Evolutionary conservation across 208 protist genomes (phyloP).

Genomic region (Trichomonas vaginalis): DNA sequence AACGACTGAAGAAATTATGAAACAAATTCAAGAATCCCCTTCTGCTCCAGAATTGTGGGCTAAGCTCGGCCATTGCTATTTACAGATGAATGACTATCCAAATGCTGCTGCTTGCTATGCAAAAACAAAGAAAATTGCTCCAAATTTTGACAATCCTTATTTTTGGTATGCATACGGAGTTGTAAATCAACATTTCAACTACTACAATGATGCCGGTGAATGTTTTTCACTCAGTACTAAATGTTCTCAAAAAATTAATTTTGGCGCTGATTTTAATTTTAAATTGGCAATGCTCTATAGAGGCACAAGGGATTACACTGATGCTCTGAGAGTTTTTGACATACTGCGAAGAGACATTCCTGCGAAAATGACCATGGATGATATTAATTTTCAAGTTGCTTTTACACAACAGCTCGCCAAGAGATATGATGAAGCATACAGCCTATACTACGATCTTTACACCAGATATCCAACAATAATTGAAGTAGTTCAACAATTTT

Average conservation of each 20-base stretch:
- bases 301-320: not conserved
- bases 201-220: not conserved
- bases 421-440: not conserved
- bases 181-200: not conserved
- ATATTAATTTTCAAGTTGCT: not conserved
- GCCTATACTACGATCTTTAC: not conserved
- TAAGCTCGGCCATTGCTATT: not conserved
- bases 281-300: not conserved
- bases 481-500: not conserved
- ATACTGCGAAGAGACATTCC: not conserved
- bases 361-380: not conserved
- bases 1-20: not conserved
- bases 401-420: not conserved
- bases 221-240: not conserved
- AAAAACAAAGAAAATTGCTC: not conserved
- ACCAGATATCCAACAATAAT: not conserved
- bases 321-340: not conserved
- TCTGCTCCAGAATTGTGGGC: not conserved
- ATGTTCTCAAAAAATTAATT: not conserved
- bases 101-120: not conserved
- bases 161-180: not conserved
- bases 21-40: not conserved
- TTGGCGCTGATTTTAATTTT: not conserved
- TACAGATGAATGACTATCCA: not conserved
- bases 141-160: not conserved